phyloP scores from a whole-genome alignment of 257 asterid genomes.

The Buddleja alternifolia region DNA sequence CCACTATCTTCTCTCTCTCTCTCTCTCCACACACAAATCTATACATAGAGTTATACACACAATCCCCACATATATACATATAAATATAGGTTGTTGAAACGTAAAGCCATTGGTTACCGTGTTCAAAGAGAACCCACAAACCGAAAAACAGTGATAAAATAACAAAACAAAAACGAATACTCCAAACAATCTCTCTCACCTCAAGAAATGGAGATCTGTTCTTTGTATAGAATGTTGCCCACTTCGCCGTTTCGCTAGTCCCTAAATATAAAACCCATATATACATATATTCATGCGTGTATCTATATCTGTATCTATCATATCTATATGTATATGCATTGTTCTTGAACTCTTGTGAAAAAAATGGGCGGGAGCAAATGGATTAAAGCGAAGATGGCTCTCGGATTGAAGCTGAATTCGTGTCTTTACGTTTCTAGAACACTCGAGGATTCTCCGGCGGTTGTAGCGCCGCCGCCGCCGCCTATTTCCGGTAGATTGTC shows the following conservation, averaged over 20 bases:
- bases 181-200: constrained; percentile 10
- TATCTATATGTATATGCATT: constrained; percentile 19
- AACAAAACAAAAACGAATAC: background rate
- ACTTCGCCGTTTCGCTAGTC: constrained; percentile 10
- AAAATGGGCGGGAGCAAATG: constrained; percentile 77
- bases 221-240: constrained; percentile 23
- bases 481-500: constrained; percentile 38
- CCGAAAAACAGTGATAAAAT: constrained; percentile 38
- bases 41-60: constrained; percentile 20
- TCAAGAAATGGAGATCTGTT: constrained; percentile 36
- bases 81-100: constrained; percentile 38
- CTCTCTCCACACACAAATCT: background rate
- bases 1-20: background rate
- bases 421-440: constrained; percentile 63
- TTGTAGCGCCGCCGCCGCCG: constrained; percentile 14
- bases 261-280: background rate
- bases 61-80: background rate
- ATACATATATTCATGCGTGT: constrained; percentile 1
- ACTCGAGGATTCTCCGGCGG: constrained; percentile 42
- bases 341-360: constrained; percentile 15
- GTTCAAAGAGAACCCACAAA: constrained; percentile 51
- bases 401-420: constrained; percentile 56
- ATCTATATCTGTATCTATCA: background rate
- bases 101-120: constrained; percentile 71
- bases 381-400: constrained; percentile 72